phyloP scores from a whole-genome alignment of 2,329 filamentous ascomycete species.

The Zarea fungicola region DNA sequence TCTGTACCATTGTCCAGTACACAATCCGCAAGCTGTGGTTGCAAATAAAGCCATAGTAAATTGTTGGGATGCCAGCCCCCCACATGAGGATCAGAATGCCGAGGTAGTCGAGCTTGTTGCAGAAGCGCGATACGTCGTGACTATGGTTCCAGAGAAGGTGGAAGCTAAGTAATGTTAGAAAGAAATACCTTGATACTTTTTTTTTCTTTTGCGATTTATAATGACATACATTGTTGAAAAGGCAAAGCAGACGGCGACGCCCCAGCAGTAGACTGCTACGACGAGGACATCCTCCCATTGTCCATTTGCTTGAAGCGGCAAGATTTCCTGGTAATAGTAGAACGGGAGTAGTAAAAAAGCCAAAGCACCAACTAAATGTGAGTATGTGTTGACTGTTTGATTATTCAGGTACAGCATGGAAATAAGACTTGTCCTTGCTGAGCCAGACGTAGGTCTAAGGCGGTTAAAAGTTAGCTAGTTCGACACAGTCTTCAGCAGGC shows the following conservation, averaged over 20 bases:
- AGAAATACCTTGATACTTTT: too few species aligned
- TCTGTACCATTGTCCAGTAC: conserved; percentile 18
- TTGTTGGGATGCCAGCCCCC: conserved; percentile 8
- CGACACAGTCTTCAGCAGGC: neutral
- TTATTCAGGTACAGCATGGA: conserved; percentile 16
- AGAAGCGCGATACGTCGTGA: neutral
- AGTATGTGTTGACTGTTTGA: conserved; percentile 12
- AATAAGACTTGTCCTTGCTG: conserved; percentile 4
- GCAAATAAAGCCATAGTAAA: conserved; percentile 17
- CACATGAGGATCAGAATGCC: conserved; percentile 12
- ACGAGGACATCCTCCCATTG: conserved; percentile 13
- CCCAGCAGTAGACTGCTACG: conserved; percentile 15
- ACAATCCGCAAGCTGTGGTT: conserved; percentile 11
- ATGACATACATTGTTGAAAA: neutral
- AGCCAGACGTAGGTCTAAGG: conserved; percentile 11
- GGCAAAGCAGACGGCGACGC: conserved; percentile 17
- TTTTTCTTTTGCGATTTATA: neutral
- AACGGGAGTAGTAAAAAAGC: conserved; percentile 11
- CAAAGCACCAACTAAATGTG: conserved; percentile 14
- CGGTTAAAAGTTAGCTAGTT: neutral
- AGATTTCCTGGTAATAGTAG: conserved; percentile 10
- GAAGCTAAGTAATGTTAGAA: conserved; percentile 8
- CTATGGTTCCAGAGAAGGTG: conserved; percentile 10
- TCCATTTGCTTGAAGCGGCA: neutral
- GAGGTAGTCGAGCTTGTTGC: conserved; percentile 9